A percentile compares a stretch with the other conserved stretches of the same genome.
phyloP scores from a whole-genome alignment of 176 grass and related monocot genomes.

The Avena sativa region DNA sequence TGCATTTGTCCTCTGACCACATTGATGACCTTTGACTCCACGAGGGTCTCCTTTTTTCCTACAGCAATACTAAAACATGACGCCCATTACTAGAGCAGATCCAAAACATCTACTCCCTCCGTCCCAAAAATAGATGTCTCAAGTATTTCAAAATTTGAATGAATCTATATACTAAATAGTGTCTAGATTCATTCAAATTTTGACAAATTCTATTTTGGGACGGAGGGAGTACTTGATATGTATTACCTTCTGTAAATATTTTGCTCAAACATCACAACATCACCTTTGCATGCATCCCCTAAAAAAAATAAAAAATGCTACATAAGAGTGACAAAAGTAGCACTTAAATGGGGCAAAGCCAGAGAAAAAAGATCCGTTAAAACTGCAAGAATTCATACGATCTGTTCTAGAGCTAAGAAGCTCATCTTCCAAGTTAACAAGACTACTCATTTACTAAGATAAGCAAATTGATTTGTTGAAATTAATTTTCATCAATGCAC shows the following conservation, averaged over 20 bases:
- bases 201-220: too few species aligned
- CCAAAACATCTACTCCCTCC: background rate
- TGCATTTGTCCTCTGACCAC: constrained; percentile 22
- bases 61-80: constrained; percentile 10
- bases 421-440: background rate
- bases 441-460: constrained; percentile 1
- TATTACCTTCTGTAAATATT: constrained; percentile 75
- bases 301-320: background rate
- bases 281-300: constrained; percentile 82
- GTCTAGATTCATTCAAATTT: too few species aligned
- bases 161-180: too few species aligned
- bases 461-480: background rate
- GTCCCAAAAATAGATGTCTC: too few species aligned
- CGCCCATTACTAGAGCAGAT: background rate
- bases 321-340: constrained; percentile 25
- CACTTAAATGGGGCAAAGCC: background rate
- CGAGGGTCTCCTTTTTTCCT: constrained; percentile 28
- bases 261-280: constrained; percentile 83
- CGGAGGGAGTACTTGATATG: background rate
- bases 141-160: too few species aligned
- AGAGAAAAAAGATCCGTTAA: background rate
- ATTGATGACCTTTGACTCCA: constrained; percentile 1
- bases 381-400: background rate
- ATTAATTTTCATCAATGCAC: constrained; percentile 1
- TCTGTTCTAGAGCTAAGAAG: background rate